Percentiles rank a stretch among this genome's conserved stretches.
These are phyloP conservation scores for Phytophthora cactorum DNA, from an alignment of 352 stramenopile genomes.

Conservation along the genomic window DNA sequence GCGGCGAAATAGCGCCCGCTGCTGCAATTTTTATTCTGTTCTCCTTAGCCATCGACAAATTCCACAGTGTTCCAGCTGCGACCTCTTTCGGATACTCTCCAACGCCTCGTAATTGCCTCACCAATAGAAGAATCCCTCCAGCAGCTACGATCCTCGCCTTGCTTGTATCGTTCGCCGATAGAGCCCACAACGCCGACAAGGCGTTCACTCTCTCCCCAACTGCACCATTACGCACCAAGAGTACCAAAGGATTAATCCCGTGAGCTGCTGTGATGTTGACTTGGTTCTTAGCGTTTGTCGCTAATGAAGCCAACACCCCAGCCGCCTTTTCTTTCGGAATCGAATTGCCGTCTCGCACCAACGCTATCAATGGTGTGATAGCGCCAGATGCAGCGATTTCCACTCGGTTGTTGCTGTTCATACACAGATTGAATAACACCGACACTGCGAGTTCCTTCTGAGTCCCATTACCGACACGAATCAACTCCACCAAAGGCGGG, in stretches of 20 bases:
- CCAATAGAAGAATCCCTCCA: constrained; percentile 8
- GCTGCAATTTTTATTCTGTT: constrained; percentile 13
- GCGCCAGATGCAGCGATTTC: constrained; percentile 2
- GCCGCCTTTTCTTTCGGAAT: constrained; percentile 20
- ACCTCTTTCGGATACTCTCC: constrained; percentile 16
- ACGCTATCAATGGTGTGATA: constrained; percentile 12
- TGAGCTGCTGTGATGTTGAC: neutral
- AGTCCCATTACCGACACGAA: neutral
- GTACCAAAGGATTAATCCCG: constrained; percentile 6
- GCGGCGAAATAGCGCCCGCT: constrained; percentile 3
- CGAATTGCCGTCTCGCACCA: constrained; percentile 11
- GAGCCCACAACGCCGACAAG: constrained; percentile 7
- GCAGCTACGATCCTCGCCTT: constrained; percentile 4
- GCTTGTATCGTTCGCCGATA: constrained; percentile 6
- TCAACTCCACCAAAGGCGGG: constrained; percentile 10
- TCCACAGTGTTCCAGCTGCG: constrained; percentile 10
- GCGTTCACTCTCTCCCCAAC: constrained; percentile 11
- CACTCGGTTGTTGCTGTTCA: constrained; percentile 5
- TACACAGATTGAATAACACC: constrained; percentile 15
- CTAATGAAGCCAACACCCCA: constrained; percentile 19
- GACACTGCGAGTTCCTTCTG: constrained; percentile 16
- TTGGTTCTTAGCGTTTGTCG: constrained; percentile 10
- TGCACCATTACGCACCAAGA: constrained; percentile 2
- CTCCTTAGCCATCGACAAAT: constrained; percentile 16
- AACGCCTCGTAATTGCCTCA: neutral